Percentiles rank a stretch among this genome's conserved stretches.
phyloP scores from a whole-genome alignment of 2,329 filamentous ascomycete species.

The Calonectria crousiana region DNA sequence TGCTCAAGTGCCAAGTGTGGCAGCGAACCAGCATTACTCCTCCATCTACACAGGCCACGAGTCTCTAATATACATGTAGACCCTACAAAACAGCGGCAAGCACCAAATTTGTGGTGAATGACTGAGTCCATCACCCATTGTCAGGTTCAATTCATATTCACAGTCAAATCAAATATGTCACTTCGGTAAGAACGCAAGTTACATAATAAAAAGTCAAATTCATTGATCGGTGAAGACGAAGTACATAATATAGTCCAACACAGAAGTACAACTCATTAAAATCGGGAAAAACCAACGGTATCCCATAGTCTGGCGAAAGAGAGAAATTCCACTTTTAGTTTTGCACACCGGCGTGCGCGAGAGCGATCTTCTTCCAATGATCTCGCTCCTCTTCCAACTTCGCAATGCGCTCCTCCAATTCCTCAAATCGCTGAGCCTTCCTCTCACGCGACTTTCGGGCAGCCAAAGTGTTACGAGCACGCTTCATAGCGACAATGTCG shows the following conservation, averaged over 20 bases:
- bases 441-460: constrained; percentile 93
- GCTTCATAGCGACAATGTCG: constrained; percentile 88
- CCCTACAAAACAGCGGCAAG: not conserved
- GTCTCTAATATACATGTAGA: not conserved
- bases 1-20: not conserved
- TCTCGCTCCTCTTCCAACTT: constrained; percentile 76
- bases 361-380: constrained; percentile 72
- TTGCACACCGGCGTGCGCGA: constrained; percentile 54
- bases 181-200: no score
- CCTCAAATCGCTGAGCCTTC: constrained; percentile 82
- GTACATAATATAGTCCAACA: constrained; percentile 9
- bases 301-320: constrained; percentile 38
- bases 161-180: no score
- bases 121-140: no score
- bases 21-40: no score
- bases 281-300: constrained; percentile 16
- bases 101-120: no score
- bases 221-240: not conserved
- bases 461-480: constrained; percentile 91
- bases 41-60: no score
- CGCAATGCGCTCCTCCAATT: constrained; percentile 79
- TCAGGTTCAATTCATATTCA: no score
- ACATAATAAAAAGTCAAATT: not conserved
- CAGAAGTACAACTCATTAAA: constrained; percentile 2
- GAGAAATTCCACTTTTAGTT: constrained; percentile 49